Percentiles rank a stretch among this genome's conserved stretches.
These are phyloP conservation scores for Aciculoconidium aculeatum DNA, from an alignment of 805 yeast genomes.

Conservation along the genomic window DNA sequence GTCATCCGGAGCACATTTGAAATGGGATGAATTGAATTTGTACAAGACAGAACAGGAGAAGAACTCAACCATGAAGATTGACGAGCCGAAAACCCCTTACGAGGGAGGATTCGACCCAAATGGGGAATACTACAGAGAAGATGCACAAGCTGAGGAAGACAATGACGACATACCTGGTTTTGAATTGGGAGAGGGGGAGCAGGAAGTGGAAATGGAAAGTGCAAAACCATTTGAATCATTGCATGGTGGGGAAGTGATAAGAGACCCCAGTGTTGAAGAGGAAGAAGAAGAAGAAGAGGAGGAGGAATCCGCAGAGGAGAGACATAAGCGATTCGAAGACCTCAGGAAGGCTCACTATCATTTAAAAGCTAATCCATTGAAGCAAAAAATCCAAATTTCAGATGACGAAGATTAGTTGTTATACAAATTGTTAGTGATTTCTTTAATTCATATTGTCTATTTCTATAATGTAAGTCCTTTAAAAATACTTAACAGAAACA, in stretches of 20 bases:
- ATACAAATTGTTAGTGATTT: neutral
- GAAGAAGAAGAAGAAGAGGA: conserved; percentile 33
- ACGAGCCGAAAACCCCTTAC: conserved; percentile 94
- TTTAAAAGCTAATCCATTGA: conserved; percentile 44
- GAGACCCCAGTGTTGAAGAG: conserved; percentile 26
- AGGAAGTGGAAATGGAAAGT: conserved; percentile 16
- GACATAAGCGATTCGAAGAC: conserved; percentile 66
- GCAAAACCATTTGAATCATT: too few species aligned
- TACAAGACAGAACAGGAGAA: conserved; percentile 68
- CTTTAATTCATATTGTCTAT: neutral
- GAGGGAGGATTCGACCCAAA: conserved; percentile 83
- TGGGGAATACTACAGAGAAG: conserved; percentile 72
- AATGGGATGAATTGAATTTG: conserved; percentile 84
- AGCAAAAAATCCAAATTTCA: conserved; percentile 20
- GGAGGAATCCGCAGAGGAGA: conserved; percentile 48
- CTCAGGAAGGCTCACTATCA: conserved; percentile 79
- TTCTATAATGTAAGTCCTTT: conserved; percentile 1
- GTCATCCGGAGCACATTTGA: conserved; percentile 37
- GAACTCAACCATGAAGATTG: conserved; percentile 72
- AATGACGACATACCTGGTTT: conserved; percentile 43
- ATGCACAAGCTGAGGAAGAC: conserved; percentile 43
- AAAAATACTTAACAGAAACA: conserved; percentile 42
- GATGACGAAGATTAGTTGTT: conserved; percentile 20
- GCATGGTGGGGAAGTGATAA: conserved; percentile 38
- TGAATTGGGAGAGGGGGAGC: conserved; percentile 53